phyloP scores from a whole-genome alignment of 2,329 filamentous ascomycete species.

The Aspergillaceae sp. region DNA sequence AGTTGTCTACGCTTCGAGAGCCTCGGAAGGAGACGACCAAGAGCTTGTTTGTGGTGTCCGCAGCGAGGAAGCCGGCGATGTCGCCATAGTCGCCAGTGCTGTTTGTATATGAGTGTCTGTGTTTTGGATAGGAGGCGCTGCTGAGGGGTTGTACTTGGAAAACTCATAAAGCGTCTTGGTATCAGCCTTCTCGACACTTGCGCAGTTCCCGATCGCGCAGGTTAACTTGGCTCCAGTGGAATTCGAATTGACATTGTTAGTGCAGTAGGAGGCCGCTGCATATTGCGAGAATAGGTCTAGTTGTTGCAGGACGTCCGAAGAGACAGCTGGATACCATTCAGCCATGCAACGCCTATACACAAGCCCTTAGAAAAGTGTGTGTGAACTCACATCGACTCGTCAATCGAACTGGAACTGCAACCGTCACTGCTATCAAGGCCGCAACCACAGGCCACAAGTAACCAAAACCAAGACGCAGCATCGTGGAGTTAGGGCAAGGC shows the following conservation, averaged over 20 bases:
- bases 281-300: conserved; percentile 45
- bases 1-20: conserved; percentile 22
- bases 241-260: conserved; percentile 42
- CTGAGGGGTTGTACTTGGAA: conserved; percentile 32
- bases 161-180: conserved; percentile 43
- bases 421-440: conserved; percentile 7
- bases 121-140: background rate
- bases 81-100: conserved; percentile 27
- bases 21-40: conserved; percentile 32
- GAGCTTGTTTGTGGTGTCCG: conserved; percentile 36
- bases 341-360: background rate
- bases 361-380: too few relatives aligned
- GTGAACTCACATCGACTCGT: conserved; percentile 1
- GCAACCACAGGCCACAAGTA: conserved; percentile 5
- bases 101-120: background rate
- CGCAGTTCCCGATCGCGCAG: conserved; percentile 41
- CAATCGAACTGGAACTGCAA: conserved; percentile 14
- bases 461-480: background rate
- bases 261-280: conserved; percentile 46
- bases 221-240: conserved; percentile 35
- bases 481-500: too few relatives aligned
- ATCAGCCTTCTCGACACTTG: conserved; percentile 38
- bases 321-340: conserved; percentile 25
- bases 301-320: conserved; percentile 31
- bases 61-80: conserved; percentile 40